phyloP scores from a whole-genome alignment of 306 rosid species.

The Clitoria ternatea region DNA sequence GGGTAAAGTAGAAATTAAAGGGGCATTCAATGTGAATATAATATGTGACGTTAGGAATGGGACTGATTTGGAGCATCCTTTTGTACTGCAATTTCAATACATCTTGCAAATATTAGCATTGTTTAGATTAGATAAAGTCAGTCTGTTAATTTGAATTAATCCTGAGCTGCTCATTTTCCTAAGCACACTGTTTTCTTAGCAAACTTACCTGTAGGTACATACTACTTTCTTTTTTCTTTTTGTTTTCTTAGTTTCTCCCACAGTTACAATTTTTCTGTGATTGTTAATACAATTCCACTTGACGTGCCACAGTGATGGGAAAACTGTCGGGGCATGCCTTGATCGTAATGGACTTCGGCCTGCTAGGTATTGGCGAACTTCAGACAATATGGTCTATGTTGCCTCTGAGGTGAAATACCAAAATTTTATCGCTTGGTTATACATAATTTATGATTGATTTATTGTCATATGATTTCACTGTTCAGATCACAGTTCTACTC shows the following conservation, averaged over 20 bases:
- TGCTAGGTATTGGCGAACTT: slow-evolving; percentile 98
- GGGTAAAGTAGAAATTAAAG: neutral
- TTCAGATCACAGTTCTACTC: slow-evolving; percentile 2
- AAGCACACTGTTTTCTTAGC: neutral
- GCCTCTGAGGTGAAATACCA: slow-evolving; percentile 87
- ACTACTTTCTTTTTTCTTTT: neutral
- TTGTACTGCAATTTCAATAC: neutral
- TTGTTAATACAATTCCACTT: slow-evolving; percentile 28
- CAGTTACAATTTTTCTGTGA: slow-evolving; percentile 22
- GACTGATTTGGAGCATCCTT: slow-evolving; percentile 2
- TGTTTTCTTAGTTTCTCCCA: neutral
- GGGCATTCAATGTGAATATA: neutral
- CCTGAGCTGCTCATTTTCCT: slow-evolving; percentile 1
- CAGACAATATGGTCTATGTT: slow-evolving; percentile 94
- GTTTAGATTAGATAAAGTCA: neutral
- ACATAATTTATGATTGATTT: slow-evolving; percentile 22
- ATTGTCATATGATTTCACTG: slow-evolving; percentile 13
- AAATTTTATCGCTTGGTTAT: slow-evolving; percentile 20
- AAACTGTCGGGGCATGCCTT: slow-evolving; percentile 97
- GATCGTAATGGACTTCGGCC: slow-evolving; percentile 99
- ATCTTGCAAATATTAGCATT: neutral
- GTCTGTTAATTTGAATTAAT: slow-evolving; percentile 13
- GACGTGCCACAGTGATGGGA: slow-evolving; percentile 78
- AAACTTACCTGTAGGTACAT: neutral
- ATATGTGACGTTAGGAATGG: neutral